These are phyloP conservation scores for Meripilus lineatus DNA, from an alignment of 1,284 basidiomycete species.

Conservation along the genomic window DNA sequence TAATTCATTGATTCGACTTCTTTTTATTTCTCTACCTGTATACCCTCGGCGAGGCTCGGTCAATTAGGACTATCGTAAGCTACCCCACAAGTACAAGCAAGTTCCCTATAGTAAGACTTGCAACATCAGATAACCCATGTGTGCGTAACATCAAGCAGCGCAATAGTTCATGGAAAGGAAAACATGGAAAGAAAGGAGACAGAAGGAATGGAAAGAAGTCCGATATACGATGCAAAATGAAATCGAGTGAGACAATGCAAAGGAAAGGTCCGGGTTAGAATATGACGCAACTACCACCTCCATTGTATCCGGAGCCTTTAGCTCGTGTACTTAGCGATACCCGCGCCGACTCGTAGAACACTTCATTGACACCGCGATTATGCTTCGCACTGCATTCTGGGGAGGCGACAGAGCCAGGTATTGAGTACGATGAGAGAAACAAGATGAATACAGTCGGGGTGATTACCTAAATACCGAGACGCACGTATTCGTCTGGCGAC, in stretches of 20 bases:
- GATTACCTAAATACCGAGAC: conserved; percentile 80
- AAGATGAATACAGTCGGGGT: neutral
- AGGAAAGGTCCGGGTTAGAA: neutral
- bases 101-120: no score
- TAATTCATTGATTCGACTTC: no score
- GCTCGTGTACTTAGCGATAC: conserved; percentile 74
- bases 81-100: no score
- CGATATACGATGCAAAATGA: neutral
- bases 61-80: no score
- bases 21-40: no score
- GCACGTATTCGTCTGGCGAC: conserved; percentile 90
- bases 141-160: no score
- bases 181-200: neutral
- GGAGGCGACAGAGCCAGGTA: conserved; percentile 5
- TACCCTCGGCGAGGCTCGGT: no score
- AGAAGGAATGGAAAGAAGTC: neutral
- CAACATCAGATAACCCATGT: no score
- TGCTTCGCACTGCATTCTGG: conserved; percentile 95
- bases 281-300: conserved; percentile 26
- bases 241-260: neutral
- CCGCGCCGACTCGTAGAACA: conserved; percentile 85
- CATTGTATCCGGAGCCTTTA: conserved; percentile 52
- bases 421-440: neutral
- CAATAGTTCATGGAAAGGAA: no score
- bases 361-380: conserved; percentile 89